A percentile compares a stretch with the other conserved stretches of the same genome.
These are phyloP conservation scores for Boletellus deceptivus DNA, from an alignment of 1,284 basidiomycete genomes.

Conservation along the genomic window DNA sequence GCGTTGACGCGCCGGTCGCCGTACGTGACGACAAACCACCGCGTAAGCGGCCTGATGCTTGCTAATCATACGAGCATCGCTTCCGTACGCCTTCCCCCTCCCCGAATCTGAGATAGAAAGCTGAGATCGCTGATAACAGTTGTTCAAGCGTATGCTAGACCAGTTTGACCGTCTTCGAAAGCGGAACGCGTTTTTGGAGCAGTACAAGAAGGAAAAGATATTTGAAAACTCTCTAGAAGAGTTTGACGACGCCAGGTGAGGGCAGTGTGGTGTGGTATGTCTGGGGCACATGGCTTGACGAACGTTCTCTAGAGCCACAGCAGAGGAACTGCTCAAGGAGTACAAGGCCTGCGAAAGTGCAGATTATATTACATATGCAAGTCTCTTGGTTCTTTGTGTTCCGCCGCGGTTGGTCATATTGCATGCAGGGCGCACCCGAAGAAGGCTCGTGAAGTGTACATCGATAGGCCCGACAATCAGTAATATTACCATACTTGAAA, in stretches of 20 bases:
- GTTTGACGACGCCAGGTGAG: conserved; percentile 89
- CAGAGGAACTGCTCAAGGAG: conserved; percentile 84
- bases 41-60: conserved; percentile 97
- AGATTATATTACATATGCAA: conserved; percentile 85
- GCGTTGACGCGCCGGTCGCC: conserved; percentile 91
- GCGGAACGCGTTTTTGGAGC: conserved; percentile 94
- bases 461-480: not conserved
- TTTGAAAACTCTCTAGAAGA: conserved; percentile 90
- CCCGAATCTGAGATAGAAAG: not conserved
- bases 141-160: conserved; percentile 95
- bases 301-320: conserved; percentile 60
- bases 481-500: conserved; percentile 1
- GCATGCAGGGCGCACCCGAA: conserved; percentile 23
- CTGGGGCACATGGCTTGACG: not conserved
- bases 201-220: conserved; percentile 96
- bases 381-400: not conserved
- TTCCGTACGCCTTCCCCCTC: conserved; percentile 54
- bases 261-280: not conserved
- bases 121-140: conserved; percentile 40
- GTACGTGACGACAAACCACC: conserved; percentile 84
- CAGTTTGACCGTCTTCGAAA: conserved; percentile 90
- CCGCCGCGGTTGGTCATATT: not conserved
- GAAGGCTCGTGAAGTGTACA: conserved; percentile 22
- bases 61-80: conserved; percentile 99
- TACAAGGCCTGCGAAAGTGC: conserved; percentile 92